phyloP scores from a whole-genome alignment of 805 yeast genomes.

The Nakazawaea holstii region DNA sequence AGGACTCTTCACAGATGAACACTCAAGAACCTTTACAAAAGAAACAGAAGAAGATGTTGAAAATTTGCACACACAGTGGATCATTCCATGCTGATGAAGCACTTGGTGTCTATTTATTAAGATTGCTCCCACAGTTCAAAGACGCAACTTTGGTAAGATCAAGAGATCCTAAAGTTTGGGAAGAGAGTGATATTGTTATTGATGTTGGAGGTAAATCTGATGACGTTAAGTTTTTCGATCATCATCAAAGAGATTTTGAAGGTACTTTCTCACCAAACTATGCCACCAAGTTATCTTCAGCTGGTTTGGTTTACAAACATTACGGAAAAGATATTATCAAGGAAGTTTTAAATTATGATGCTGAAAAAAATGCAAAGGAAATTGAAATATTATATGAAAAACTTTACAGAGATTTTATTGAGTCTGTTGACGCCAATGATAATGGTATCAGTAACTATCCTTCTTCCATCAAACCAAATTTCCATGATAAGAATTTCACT shows the following conservation, averaged over 20 bases:
- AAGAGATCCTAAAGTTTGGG: conserved; percentile 79
- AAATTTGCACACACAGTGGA: conserved; percentile 89
- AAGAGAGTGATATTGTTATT: conserved; percentile 77
- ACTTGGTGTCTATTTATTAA: conserved; percentile 84
- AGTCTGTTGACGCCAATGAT: conserved; percentile 93
- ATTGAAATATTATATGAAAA: conserved; percentile 65
- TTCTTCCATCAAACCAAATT: conserved; percentile 52
- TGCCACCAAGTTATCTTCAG: conserved; percentile 82
- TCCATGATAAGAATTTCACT: conserved; percentile 67
- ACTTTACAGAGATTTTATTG: conserved; percentile 82
- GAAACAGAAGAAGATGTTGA: conserved; percentile 34
- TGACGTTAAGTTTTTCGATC: conserved; percentile 82
- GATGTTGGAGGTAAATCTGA: conserved; percentile 94
- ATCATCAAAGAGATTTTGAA: conserved; percentile 89
- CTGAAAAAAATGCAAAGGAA: conserved; percentile 28
- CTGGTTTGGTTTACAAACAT: conserved; percentile 89
- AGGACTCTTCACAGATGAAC: not conserved
- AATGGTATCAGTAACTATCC: conserved; percentile 80
- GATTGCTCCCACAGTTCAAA: conserved; percentile 60
- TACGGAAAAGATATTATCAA: conserved; percentile 68
- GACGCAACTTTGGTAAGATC: conserved; percentile 74
- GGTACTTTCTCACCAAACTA: conserved; percentile 63
- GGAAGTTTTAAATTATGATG: conserved; percentile 39
- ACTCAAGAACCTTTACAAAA: conserved; percentile 11
- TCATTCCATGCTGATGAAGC: conserved; percentile 97